These are phyloP conservation scores for Fusarium nygamai DNA, from an alignment of 2,329 filamentous ascomycete species.

Conservation along the genomic window DNA sequence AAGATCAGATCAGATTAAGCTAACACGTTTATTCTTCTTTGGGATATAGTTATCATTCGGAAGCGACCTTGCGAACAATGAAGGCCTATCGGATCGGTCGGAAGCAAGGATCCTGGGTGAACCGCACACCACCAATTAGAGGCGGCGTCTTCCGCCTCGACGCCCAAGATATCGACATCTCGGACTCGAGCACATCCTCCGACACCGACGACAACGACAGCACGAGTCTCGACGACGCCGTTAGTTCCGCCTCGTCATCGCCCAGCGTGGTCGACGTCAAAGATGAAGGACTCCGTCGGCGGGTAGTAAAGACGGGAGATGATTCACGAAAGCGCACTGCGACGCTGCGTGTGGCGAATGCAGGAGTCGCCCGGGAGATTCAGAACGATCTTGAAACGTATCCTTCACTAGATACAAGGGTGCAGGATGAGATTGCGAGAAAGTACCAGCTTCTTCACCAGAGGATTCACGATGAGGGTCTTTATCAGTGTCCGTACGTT, in stretches of 20 bases:
- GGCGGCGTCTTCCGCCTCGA: conserved; percentile 53
- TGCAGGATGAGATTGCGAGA: conserved; percentile 63
- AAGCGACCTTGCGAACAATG: conserved; percentile 64
- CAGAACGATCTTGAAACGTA: conserved; percentile 52
- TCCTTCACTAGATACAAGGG: conserved; percentile 63
- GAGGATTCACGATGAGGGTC: conserved; percentile 62
- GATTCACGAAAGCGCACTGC: conserved; percentile 14
- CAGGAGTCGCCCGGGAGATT: conserved; percentile 40
- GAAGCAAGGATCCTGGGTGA: conserved; percentile 65
- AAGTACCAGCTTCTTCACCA: conserved; percentile 68
- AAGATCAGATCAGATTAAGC: conserved; percentile 6
- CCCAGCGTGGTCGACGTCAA: conserved; percentile 13
- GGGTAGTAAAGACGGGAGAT: not conserved
- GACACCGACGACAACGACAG: conserved; percentile 38
- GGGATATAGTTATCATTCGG: conserved; percentile 63
- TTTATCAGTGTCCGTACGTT: conserved; percentile 67
- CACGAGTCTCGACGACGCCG: conserved; percentile 14
- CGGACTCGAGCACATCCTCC: conserved; percentile 19
- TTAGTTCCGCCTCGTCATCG: conserved; percentile 33
- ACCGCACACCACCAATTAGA: conserved; percentile 68
- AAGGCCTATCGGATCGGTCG: conserved; percentile 69
- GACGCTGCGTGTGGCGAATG: conserved; percentile 30
- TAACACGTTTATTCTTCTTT: conserved; percentile 26
- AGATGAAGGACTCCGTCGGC: conserved; percentile 14
- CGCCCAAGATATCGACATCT: conserved; percentile 14